Conservation (phyloP, 1,139 yeast species). For the Diutina sp. region DNA sequence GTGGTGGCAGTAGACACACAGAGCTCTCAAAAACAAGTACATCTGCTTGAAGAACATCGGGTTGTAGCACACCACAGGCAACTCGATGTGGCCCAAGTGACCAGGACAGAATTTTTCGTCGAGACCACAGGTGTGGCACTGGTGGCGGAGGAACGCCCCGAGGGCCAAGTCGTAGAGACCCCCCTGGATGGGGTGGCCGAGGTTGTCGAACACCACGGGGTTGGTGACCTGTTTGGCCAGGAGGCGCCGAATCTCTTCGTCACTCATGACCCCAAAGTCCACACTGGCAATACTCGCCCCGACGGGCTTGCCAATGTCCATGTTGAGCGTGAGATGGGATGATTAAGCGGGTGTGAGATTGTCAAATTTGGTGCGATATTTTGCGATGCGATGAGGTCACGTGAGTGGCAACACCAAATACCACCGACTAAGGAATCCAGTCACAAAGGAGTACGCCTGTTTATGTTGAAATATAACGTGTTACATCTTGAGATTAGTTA, state of each 20-base stretch:
- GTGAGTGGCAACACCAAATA: neutral
- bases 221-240: slow-evolving; percentile 93
- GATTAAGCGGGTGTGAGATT: neutral
- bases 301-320: slow-evolving; percentile 94
- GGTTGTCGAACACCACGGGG: slow-evolving; percentile 86
- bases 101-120: slow-evolving; percentile 96
- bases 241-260: slow-evolving; percentile 70
- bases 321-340: slow-evolving; percentile 11
- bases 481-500: no score
- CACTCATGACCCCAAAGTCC: slow-evolving; percentile 77
- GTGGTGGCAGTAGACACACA: slow-evolving; percentile 85
- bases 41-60: slow-evolving; percentile 90
- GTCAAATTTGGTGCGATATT: neutral
- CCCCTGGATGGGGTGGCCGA: slow-evolving; percentile 90
- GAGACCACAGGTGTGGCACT: slow-evolving; percentile 92
- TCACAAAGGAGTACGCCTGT: no score
- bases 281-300: slow-evolving; percentile 91
- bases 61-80: slow-evolving; percentile 91
- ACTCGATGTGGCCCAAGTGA: slow-evolving; percentile 94
- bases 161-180: slow-evolving; percentile 90
- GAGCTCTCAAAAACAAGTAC: slow-evolving; percentile 68
- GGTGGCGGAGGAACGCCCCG: slow-evolving; percentile 83
- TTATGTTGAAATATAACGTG: no score
- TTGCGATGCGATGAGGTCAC: neutral
- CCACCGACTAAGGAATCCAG: no score